A percentile compares a stretch with the other conserved stretches of the same genome.
These are phyloP conservation scores for Pythium brachiatum DNA, from an alignment of 352 stramenopile genomes.

Conservation along the genomic window DNA sequence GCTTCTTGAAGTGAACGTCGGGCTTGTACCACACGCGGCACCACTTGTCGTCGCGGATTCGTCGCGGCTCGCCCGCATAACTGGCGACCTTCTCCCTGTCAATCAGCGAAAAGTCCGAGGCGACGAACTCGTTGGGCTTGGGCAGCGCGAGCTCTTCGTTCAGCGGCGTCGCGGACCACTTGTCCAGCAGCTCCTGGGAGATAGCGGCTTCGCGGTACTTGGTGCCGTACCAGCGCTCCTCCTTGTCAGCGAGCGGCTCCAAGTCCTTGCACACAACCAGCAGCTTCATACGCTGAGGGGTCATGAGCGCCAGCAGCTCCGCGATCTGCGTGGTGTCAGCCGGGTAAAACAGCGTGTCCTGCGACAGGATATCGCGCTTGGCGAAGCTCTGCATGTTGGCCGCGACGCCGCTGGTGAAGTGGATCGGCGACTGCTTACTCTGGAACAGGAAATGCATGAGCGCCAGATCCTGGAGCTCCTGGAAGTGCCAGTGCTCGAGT, in stretches of 20 bases:
- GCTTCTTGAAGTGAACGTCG: slow-evolving; percentile 57
- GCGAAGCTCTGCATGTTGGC: slow-evolving; percentile 27
- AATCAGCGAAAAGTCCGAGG: slow-evolving; percentile 32
- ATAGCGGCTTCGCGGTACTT: slow-evolving; percentile 37
- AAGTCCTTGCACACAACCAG: slow-evolving; percentile 35
- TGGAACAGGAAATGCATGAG: slow-evolving; percentile 35
- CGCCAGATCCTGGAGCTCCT: slow-evolving; percentile 27
- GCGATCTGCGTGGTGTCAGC: slow-evolving; percentile 20
- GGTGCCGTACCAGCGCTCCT: slow-evolving; percentile 50
- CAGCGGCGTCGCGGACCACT: slow-evolving; percentile 17
- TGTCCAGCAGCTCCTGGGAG: slow-evolving; percentile 24
- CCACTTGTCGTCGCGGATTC: slow-evolving; percentile 25
- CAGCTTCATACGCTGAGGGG: slow-evolving; percentile 38
- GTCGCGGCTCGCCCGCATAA: slow-evolving; percentile 10
- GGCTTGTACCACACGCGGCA: slow-evolving; percentile 52
- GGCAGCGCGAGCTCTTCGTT: slow-evolving; percentile 44
- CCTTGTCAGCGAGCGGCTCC: slow-evolving; percentile 24
- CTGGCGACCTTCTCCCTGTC: slow-evolving; percentile 4
- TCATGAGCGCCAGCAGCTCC: slow-evolving; percentile 32
- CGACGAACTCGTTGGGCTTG: slow-evolving; percentile 35
- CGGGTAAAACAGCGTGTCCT: slow-evolving; percentile 28
- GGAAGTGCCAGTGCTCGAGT: slow-evolving; percentile 24
- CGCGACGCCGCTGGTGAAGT: slow-evolving; percentile 26
- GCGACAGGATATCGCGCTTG: slow-evolving; percentile 19
- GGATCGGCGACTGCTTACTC: slow-evolving; percentile 28